phyloP scores from a whole-genome alignment of 495 filamentous ascomycete species.

The Hyaloscypha bicolor region DNA sequence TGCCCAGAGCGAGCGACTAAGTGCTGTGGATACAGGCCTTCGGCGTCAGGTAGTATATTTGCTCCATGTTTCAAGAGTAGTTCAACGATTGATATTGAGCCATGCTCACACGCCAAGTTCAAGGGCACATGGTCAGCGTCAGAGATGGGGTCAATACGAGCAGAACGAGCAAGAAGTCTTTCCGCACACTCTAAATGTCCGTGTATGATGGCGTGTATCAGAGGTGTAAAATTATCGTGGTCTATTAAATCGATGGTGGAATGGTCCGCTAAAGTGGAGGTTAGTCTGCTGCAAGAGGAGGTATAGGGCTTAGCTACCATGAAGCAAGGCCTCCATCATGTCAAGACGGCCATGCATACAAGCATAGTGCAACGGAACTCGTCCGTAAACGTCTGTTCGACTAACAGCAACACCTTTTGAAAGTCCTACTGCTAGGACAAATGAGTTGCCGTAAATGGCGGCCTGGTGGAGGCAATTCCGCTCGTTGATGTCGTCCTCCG shows the following conservation, averaged over 20 bases:
- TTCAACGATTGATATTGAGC: conserved; percentile 77
- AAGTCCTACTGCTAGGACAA: conserved; percentile 76
- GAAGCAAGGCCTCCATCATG: conserved; percentile 75
- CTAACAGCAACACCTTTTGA: conserved; percentile 70
- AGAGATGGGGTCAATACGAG: conserved; percentile 77
- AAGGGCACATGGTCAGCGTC: conserved; percentile 92
- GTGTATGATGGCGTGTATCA: conserved; percentile 94
- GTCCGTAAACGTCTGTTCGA: conserved; percentile 86
- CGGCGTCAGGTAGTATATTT: conserved; percentile 83
- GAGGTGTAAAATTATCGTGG: conserved; percentile 94
- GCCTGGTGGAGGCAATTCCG: conserved; percentile 95
- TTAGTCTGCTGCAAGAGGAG: background rate
- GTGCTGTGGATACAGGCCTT: conserved; percentile 97
- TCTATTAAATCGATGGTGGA: conserved; percentile 82
- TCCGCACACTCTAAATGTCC: conserved; percentile 76
- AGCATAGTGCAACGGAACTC: conserved; percentile 93
- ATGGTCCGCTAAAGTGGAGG: conserved; percentile 40
- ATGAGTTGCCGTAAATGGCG: conserved; percentile 80
- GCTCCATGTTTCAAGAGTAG: conserved; percentile 80
- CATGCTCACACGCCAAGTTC: conserved; percentile 92
- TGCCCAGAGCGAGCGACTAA: conserved; percentile 90
- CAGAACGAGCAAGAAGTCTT: conserved; percentile 68
- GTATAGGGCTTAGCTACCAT: conserved; percentile 39
- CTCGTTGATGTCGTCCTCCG: conserved; percentile 96
- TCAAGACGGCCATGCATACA: conserved; percentile 90